phyloP scores from a whole-genome alignment of 1,284 basidiomycete genomes.

The Fistulina hepatica region DNA sequence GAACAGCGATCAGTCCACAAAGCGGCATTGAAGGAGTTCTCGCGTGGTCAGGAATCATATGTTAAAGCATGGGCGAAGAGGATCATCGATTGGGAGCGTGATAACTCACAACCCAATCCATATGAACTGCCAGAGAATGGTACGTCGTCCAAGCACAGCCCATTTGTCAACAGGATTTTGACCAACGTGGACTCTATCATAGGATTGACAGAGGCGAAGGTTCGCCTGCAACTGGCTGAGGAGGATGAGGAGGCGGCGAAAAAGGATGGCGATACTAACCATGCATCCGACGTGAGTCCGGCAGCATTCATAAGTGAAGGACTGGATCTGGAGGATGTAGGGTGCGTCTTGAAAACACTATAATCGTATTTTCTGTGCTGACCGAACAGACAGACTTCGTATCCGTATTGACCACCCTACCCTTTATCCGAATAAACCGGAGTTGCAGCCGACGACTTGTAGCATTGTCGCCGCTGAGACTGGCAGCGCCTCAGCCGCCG shows the following conservation, averaged over 20 bases:
- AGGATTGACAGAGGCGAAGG: slow-evolving; percentile 8
- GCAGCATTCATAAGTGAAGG: slow-evolving; percentile 2
- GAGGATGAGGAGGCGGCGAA: slow-evolving; percentile 7
- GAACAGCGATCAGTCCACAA: not conserved
- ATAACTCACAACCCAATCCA: slow-evolving; percentile 12
- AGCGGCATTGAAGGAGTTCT: slow-evolving; percentile 13
- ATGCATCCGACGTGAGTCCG: slow-evolving; percentile 5
- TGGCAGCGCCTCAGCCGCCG: no score
- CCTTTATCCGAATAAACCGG: no score
- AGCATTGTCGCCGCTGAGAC: no score
- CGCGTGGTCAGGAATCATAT: slow-evolving; percentile 2
- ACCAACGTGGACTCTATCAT: not conserved
- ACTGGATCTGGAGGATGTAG: slow-evolving; percentile 2
- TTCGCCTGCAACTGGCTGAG: slow-evolving; percentile 11
- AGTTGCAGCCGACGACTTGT: no score
- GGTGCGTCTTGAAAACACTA: no score
- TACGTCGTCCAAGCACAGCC: slow-evolving; percentile 7
- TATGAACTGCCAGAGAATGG: slow-evolving; percentile 9
- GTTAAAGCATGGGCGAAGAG: slow-evolving; percentile 10
- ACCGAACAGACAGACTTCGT: no score
- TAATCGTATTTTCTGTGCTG: no score
- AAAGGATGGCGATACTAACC: not conserved
- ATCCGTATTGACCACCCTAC: no score
- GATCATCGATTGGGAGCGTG: slow-evolving; percentile 16
- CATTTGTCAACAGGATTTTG: not conserved